Evolutionary conservation across 208 protist genomes (phyloP).

Genomic region (Angomonas desouzai): DNA sequence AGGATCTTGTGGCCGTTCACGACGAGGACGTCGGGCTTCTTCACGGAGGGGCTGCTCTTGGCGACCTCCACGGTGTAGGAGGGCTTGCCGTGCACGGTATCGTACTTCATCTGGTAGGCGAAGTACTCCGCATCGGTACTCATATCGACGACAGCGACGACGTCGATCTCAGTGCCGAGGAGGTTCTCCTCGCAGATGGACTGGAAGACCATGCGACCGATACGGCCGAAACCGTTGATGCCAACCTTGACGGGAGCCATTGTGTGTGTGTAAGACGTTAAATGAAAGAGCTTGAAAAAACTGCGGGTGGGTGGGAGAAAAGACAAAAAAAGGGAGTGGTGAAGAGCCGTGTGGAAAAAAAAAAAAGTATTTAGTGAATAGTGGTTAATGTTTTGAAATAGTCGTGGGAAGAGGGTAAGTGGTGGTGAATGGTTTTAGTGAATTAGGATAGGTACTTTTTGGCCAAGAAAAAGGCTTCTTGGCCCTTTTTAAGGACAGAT

Average conservation of each 20-base stretch:
- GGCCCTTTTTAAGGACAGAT: conserved; percentile 37
- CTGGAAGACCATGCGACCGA: conserved; percentile 97
- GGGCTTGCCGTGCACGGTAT: conserved; percentile 96
- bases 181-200: conserved; percentile 65
- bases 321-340: conserved; percentile 1
- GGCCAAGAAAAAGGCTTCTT: conserved; percentile 13
- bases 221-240: conserved; percentile 99
- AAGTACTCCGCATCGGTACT: conserved; percentile 97
- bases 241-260: conserved; percentile 85
- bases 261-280: not conserved
- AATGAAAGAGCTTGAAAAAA: conserved; percentile 12
- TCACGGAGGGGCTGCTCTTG: conserved; percentile 63
- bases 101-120: conserved; percentile 95
- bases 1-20: conserved; percentile 79
- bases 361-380: not conserved
- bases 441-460: conserved; percentile 4
- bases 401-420: conserved; percentile 3
- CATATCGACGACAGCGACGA: conserved; percentile 97
- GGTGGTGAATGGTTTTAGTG: no score
- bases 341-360: not conserved
- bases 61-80: conserved; percentile 60
- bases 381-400: not conserved
- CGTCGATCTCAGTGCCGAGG: conserved; percentile 75
- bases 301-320: conserved; percentile 6
- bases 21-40: conserved; percentile 63